A percentile compares a stretch with the other conserved stretches of the same genome.
phyloP scores from a whole-genome alignment of 2,329 filamentous ascomycete genomes.

The Blastomyces parvus region DNA sequence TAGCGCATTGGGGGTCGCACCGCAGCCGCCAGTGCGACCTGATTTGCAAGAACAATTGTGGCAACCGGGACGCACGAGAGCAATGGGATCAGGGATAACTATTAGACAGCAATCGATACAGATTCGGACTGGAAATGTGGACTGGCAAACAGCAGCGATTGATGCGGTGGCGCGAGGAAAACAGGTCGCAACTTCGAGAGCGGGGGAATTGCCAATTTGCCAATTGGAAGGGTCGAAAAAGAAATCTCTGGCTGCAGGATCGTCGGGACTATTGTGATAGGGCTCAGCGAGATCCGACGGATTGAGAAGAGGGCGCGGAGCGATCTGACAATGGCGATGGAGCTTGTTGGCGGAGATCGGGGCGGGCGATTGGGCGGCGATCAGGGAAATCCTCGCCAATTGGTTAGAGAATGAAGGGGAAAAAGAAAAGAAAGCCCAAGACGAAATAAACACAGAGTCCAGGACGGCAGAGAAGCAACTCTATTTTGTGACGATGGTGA shows the following conservation, averaged over 20 bases:
- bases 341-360: neutral
- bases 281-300: neutral
- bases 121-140: neutral
- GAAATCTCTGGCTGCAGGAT: neutral
- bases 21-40: constrained; percentile 3
- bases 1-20: constrained; percentile 1
- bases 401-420: neutral
- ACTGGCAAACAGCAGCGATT: neutral
- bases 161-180: neutral
- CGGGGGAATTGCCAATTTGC: neutral
- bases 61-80: neutral
- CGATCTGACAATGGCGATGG: neutral
- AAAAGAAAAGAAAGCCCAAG: neutral
- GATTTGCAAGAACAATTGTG: neutral
- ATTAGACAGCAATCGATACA: neutral
- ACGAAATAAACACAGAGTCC: too few species aligned
- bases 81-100: neutral
- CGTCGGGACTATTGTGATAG: neutral
- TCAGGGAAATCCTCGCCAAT: neutral
- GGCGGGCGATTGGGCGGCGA: neutral
- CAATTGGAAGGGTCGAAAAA: neutral
- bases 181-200: neutral
- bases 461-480: too few species aligned
- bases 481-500: too few species aligned
- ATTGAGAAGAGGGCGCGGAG: neutral